Conservation (phyloP, 805 yeast genomes). For the Schwanniomyces occidentalis region DNA sequence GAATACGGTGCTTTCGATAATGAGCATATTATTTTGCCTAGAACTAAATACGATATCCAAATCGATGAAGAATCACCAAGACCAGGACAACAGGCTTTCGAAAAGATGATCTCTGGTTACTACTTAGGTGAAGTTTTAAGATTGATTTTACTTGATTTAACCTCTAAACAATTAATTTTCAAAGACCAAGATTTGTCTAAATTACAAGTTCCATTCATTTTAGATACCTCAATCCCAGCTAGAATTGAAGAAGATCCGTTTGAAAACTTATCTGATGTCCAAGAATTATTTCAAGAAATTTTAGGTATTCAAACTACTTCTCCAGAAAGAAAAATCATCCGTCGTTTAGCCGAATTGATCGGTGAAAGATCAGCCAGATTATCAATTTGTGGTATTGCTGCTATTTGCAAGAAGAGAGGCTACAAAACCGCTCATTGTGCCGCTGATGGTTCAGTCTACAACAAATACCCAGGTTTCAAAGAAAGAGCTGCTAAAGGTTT, state of each 20-base stretch:
- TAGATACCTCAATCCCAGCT: conserved; percentile 91
- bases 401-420: conserved; percentile 84
- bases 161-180: conserved; percentile 63
- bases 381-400: conserved; percentile 93
- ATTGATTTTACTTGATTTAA: conserved; percentile 71
- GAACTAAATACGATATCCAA: conserved; percentile 81
- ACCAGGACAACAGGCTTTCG: conserved; percentile 94
- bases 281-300: conserved; percentile 57
- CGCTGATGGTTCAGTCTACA: conserved; percentile 95
- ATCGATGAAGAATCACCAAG: conserved; percentile 89
- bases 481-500: conserved; percentile 86
- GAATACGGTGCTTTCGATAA: conserved; percentile 98
- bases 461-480: conserved; percentile 89
- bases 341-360: conserved; percentile 79
- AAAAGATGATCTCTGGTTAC: conserved; percentile 97
- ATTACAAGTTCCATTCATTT: conserved; percentile 62
- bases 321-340: conserved; percentile 79
- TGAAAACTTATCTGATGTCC: conserved; percentile 77
- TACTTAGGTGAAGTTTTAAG: conserved; percentile 92
- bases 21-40: conserved; percentile 79
- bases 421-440: conserved; percentile 82
- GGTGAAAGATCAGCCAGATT: conserved; percentile 93
- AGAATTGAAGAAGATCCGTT: conserved; percentile 85
- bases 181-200: conserved; percentile 64
- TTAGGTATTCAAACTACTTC: conserved; percentile 66